Percentiles rank a stretch among this genome's conserved stretches.
These are phyloP conservation scores for Pseudogymnoascus sp. DNA, from an alignment of 2,329 filamentous ascomycete species.

Conservation along the genomic window DNA sequence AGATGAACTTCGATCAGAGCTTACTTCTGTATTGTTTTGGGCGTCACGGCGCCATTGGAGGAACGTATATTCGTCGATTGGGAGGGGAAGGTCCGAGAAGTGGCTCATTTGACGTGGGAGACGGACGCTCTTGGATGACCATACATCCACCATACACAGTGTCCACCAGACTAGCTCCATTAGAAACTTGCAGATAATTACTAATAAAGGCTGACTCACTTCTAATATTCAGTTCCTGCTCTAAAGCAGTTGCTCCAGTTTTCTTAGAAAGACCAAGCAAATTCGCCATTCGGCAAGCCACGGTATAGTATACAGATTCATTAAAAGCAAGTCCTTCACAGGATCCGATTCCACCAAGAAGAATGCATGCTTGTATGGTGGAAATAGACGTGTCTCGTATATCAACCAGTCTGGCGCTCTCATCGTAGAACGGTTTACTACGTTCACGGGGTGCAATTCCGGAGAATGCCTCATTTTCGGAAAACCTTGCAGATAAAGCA, in stretches of 20 bases:
- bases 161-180: conserved; percentile 20
- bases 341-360: conserved; percentile 17
- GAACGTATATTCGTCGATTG: conserved; percentile 16
- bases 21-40: background rate
- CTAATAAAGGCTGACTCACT: conserved; percentile 10
- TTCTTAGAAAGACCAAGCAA: conserved; percentile 16
- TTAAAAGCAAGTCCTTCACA: conserved; percentile 14
- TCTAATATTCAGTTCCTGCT: conserved; percentile 18
- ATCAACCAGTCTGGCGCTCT: conserved; percentile 16
- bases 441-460: conserved; percentile 14
- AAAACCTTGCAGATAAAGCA: conserved; percentile 20
- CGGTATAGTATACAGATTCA: conserved; percentile 18
- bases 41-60: conserved; percentile 1
- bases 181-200: background rate
- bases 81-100: conserved; percentile 15
- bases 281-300: conserved; percentile 19
- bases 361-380: conserved; percentile 20
- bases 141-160: conserved; percentile 20
- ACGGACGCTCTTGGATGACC: conserved; percentile 18
- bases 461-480: conserved; percentile 15
- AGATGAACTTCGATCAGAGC: conserved; percentile 9
- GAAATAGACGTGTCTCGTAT: conserved; percentile 16
- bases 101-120: conserved; percentile 17
- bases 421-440: conserved; percentile 12
- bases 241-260: conserved; percentile 12